Evolutionary conservation across 2,329 filamentous ascomycete species (phyloP).

Genomic region (Cordyceps farinosa): DNA sequence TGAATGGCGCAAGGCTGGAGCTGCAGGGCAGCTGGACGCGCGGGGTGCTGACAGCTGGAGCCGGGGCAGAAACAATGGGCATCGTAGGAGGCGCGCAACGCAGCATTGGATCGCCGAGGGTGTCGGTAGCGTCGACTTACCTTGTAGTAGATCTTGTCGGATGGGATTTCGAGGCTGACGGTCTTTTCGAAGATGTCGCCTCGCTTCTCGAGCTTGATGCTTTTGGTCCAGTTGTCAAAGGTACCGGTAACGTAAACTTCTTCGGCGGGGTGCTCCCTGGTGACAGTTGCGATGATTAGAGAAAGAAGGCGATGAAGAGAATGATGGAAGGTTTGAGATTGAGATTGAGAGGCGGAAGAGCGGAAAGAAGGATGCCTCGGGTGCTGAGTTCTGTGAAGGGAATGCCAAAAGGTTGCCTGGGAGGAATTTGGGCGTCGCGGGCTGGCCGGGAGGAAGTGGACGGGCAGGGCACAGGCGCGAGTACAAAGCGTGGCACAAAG

Average conservation of each 20-base stretch:
- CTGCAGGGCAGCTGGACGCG: neutral
- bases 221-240: constrained; percentile 92
- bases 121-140: constrained; percentile 47
- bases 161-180: constrained; percentile 64
- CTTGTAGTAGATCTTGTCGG: constrained; percentile 89
- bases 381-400: constrained; percentile 6
- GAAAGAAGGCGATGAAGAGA: neutral
- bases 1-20: neutral
- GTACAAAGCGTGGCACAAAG: constrained; percentile 5
- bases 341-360: neutral
- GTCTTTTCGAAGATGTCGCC: constrained; percentile 74
- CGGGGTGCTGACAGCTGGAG: neutral
- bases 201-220: constrained; percentile 74
- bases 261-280: constrained; percentile 75
- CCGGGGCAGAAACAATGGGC: neutral
- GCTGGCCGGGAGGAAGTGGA: constrained; percentile 8
- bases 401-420: constrained; percentile 14
- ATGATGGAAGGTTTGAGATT: neutral
- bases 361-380: constrained; percentile 1
- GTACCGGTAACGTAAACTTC: constrained; percentile 94
- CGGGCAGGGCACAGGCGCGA: neutral
- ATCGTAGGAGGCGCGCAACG: neutral
- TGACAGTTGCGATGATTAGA: constrained; percentile 8
- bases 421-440: constrained; percentile 6
- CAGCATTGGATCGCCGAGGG: neutral